Base-by-base conservation (phyloP, 257 asterid genomes). In the Solanum appendiculatum region DNA sequence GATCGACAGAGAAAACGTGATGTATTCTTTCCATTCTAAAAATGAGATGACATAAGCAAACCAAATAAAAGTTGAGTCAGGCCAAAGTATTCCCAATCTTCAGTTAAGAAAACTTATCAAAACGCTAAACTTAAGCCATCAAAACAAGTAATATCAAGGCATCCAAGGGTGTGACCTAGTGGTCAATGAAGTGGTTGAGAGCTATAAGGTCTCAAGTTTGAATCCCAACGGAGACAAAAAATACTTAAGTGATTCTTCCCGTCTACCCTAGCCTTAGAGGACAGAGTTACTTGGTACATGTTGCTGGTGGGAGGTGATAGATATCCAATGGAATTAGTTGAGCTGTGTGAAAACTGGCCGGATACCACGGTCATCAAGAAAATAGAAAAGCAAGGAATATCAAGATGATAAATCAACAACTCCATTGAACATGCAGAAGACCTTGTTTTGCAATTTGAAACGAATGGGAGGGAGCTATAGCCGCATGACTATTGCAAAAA, bases 1-100 rank as follows among this genome's bases (percentile, higher is more conserved):
- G 92, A 91, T 97, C 99, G 46, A 95, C 99, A 29, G 98, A 91
- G 91, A 95, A 97, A 2, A 94, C 97, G 88, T 93, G 96, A 88
- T 97, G 94, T 90, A 88, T 86, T 73, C 86, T 87, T 85, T 94
- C 98, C 97, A 95, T 92, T 78, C 69, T 66, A 21, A 23, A 44
- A 69, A 25, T 27, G 60, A n/a, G 21, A 77, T 42, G 37, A 4
- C 60, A 77, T 15, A 77, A 75, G 36, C 23, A 75, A 40, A 75
- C 34, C 56, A 75, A 23, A 39, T n/a, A 74, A 75, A 75, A 75
- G 83, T 39, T 74, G 13, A 25, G 82, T 74, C 82, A 39, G 82
- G 54, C 13, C 83, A 75, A n/a, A 75, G 58, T 23, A 75, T 75
- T 75, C 83, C 7, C 31, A 7, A 23, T 74, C 56, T 74, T 74